These are phyloP conservation scores for Kluyveromyces dobzhanskii DNA, from an alignment of 805 yeast species.

Conservation along the genomic window DNA sequence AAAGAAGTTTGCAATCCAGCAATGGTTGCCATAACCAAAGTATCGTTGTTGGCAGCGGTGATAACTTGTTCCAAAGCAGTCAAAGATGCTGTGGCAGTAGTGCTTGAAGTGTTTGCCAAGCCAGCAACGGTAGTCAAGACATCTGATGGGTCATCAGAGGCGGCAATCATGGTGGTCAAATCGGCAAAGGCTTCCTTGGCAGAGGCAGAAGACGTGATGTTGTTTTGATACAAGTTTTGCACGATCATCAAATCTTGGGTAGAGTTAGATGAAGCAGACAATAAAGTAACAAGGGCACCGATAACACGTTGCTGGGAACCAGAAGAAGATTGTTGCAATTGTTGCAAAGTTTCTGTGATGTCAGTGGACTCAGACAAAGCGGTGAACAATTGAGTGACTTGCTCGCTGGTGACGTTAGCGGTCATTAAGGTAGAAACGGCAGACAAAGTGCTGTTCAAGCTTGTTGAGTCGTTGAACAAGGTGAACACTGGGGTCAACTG, in stretches of 20 bases:
- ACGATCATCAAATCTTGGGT: conserved; percentile 13
- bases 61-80: conserved; percentile 17
- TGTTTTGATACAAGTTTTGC: conserved; percentile 12
- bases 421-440: conserved; percentile 16
- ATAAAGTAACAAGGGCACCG: conserved; percentile 13
- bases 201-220: conserved; percentile 16
- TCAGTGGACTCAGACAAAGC: conserved; percentile 9
- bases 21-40: conserved; percentile 16
- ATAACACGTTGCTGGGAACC: conserved; percentile 10
- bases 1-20: conserved; percentile 9
- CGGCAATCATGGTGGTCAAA: conserved; percentile 12
- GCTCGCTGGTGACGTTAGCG: conserved; percentile 13
- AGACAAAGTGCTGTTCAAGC: conserved; percentile 17
- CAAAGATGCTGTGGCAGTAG: conserved; percentile 18
- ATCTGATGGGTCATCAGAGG: conserved; percentile 14
- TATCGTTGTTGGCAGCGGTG: conserved; percentile 14
- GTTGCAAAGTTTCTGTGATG: conserved; percentile 10
- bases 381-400: conserved; percentile 14
- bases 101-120: conserved; percentile 12
- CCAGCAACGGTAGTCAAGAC: conserved; percentile 14
- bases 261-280: conserved; percentile 14
- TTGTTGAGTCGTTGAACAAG: conserved; percentile 15
- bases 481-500: conserved; percentile 22
- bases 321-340: conserved; percentile 12
- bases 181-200: conserved; percentile 18